Base-by-base conservation (phyloP, 2,329 filamentous ascomycete species). In the Paecilomyces formosus region DNA sequence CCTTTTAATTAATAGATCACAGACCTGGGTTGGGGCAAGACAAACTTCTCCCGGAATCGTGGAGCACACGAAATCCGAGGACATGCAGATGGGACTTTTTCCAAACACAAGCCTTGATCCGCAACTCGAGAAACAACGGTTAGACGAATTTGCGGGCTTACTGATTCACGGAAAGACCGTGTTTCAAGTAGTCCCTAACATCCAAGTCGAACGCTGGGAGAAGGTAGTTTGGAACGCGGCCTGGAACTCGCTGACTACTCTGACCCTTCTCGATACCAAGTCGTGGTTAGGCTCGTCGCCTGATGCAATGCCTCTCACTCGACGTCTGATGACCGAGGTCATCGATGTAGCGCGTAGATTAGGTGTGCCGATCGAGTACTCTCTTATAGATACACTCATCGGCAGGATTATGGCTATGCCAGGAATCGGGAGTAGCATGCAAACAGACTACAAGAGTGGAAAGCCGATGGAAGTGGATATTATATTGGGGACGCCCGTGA, bases 71-170 rank as follows among this genome's bases (percentile, higher is more conserved):
- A 78, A 77, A 56, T 78, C 78, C 12, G 83, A 85, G 64, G 74
- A 82, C 60, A 79, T 81, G 67, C 78, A 85, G 57, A 78, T 85
- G 3, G 83, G 82, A 0, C 66, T 84, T 0, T 84, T 79, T 61
- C 70, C 75, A 0, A 82, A 80, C 31, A 24, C 67, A 0, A 13
- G 54, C 0, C 51, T 74, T 0, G 67, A 76, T 0, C 11, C 51
- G 0, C 22, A 60, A 0, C 7, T 64, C 0, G 80, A 82, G 54
- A 60, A 71, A 2, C 22, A 64, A 2, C 72, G 73, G 0, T 73
- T 84, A 0, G 60, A 77, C 0, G 65, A 63, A 0, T 81, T 83
- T 45, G 70, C 75, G 0, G 61, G 65, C 0, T 62, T 83, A 0
- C 64, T 83, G 1, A 68, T 65, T 0, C 63, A 68, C 0, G 79